Evolutionary conservation across 805 yeast genomes (phyloP).

Genomic region (Nakazawaea wickerhamii): DNA sequence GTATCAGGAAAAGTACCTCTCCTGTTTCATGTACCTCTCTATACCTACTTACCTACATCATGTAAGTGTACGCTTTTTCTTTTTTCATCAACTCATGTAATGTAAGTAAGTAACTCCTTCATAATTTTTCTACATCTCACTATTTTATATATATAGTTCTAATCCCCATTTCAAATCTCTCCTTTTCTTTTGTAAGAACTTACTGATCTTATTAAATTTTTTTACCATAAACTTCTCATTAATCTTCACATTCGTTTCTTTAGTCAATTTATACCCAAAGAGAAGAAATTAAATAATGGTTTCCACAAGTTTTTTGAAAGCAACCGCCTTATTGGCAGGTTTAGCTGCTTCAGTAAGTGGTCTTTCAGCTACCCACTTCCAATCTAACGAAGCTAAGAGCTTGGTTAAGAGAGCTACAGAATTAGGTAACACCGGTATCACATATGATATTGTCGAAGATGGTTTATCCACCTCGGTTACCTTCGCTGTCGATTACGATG

Average conservation of each 20-base stretch:
- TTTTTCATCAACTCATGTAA: no score
- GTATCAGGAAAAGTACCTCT: no score
- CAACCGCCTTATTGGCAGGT: slow-evolving; percentile 9
- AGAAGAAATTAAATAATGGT: slow-evolving; percentile 1
- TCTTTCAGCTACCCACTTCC: slow-evolving; percentile 1
- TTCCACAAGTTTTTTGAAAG: slow-evolving; percentile 9
- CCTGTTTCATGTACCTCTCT: no score
- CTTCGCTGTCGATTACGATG: slow-evolving; percentile 11
- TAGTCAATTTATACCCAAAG: not conserved
- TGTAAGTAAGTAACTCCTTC: no score
- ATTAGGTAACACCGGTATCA: slow-evolving; percentile 13
- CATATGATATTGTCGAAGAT: slow-evolving; percentile 7
- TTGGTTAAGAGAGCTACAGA: slow-evolving; percentile 13
- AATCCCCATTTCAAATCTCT: not conserved
- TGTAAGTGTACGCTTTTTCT: no score
- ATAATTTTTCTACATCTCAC: not conserved
- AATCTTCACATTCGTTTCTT: not conserved
- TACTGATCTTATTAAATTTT: not conserved
- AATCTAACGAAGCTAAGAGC: not conserved
- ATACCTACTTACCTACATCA: no score
- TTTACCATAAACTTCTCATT: not conserved
- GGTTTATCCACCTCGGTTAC: slow-evolving; percentile 8
- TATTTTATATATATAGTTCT: not conserved
- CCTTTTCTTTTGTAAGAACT: not conserved
- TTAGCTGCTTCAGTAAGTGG: slow-evolving; percentile 8